These are phyloP conservation scores for Lasiosphaeris hirsuta DNA, from an alignment of 495 filamentous ascomycete species.

Conservation along the genomic window DNA sequence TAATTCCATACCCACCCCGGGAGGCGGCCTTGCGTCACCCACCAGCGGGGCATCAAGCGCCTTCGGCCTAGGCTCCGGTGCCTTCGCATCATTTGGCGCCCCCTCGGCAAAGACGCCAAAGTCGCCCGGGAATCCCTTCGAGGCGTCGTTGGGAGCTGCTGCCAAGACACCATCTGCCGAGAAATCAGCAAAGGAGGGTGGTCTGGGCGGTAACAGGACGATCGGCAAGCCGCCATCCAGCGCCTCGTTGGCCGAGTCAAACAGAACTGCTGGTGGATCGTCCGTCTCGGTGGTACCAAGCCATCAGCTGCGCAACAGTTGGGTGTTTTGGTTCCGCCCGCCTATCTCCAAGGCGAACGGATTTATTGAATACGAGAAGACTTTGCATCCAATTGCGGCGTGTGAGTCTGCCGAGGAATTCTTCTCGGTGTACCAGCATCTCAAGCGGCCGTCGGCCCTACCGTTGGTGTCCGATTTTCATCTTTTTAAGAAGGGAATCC, in stretches of 20 bases:
- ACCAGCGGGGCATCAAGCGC: conserved; percentile 84
- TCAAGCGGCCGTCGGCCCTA: conserved; percentile 82
- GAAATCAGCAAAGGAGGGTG: conserved; percentile 50
- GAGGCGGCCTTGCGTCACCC: conserved; percentile 72
- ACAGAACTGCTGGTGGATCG: conserved; percentile 28
- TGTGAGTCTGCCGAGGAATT: conserved; percentile 87
- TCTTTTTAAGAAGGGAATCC: conserved; percentile 94
- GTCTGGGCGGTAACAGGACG: conserved; percentile 41
- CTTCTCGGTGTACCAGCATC: conserved; percentile 85
- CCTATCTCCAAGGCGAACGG: conserved; percentile 81
- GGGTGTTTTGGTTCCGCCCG: conserved; percentile 96
- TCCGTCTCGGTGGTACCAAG: conserved; percentile 29
- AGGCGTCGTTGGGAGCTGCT: conserved; percentile 61
- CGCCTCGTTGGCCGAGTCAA: conserved; percentile 40
- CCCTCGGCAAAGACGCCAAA: conserved; percentile 77
- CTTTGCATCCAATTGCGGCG: conserved; percentile 76
- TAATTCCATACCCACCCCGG: conserved; percentile 72
- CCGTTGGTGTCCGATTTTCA: conserved; percentile 97
- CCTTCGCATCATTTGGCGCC: conserved; percentile 88
- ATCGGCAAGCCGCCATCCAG: conserved; percentile 38
- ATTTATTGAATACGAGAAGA: conserved; percentile 98
- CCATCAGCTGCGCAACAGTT: conserved; percentile 76
- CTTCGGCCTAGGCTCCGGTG: conserved; percentile 90
- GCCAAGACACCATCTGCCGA: conserved; percentile 60
- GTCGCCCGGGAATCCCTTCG: conserved; percentile 76